These are phyloP conservation scores for Multifurca ochricompacta DNA, from an alignment of 768 basidiomycete species.

Conservation along the genomic window DNA sequence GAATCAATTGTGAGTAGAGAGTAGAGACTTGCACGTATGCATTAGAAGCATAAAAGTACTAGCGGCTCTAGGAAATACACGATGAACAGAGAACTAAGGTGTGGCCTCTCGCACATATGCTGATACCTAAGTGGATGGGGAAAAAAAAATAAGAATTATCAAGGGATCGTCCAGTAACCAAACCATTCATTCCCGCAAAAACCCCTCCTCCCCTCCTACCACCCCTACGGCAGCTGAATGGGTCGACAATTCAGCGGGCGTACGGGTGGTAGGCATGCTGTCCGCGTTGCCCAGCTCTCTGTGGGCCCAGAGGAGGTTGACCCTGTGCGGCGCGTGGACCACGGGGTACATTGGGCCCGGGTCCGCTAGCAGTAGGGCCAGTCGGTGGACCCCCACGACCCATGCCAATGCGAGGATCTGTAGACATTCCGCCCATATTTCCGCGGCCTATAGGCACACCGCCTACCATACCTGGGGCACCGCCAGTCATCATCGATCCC, in stretches of 20 bases:
- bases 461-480: slow-evolving; percentile 26
- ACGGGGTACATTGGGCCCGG: slow-evolving; percentile 22
- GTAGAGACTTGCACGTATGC: slow-evolving; percentile 4
- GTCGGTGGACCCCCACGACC: slow-evolving; percentile 15
- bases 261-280: slow-evolving; percentile 30
- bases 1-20: not conserved
- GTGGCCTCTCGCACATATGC: not conserved
- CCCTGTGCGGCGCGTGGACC: slow-evolving; percentile 25
- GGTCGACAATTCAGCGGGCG: slow-evolving; percentile 24
- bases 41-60: slow-evolving; percentile 12
- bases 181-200: not conserved
- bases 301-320: slow-evolving; percentile 23
- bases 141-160: slow-evolving; percentile 10
- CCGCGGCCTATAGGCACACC: slow-evolving; percentile 20
- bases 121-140: not conserved
- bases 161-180: not conserved
- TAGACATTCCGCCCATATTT: slow-evolving; percentile 21
- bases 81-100: not conserved
- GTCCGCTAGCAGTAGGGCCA: slow-evolving; percentile 15
- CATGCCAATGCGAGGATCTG: slow-evolving; percentile 21
- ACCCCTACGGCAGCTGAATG: slow-evolving; percentile 8
- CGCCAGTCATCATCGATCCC: slow-evolving; percentile 26
- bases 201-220: not conserved
- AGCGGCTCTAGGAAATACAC: slow-evolving; percentile 10
- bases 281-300: slow-evolving; percentile 25